These are phyloP conservation scores for Geotrichum histeridarum DNA, from an alignment of 1,139 yeast species.

Conservation along the genomic window DNA sequence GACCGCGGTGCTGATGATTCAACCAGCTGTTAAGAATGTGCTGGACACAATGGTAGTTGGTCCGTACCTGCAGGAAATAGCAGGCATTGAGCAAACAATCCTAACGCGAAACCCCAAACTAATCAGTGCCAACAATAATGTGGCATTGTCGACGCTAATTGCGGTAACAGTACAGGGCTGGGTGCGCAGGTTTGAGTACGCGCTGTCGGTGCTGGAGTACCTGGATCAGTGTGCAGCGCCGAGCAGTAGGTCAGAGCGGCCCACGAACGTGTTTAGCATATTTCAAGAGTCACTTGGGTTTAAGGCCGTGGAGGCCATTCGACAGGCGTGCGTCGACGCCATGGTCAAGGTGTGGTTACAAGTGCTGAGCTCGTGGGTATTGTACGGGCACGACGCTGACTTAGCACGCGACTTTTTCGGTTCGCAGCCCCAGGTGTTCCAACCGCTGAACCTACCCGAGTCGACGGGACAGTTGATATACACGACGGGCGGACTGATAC, in stretches of 20 bases:
- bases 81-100: slow-evolving; percentile 6
- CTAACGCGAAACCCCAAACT: slow-evolving; percentile 6
- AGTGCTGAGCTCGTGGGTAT: slow-evolving; percentile 28
- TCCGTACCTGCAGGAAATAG: slow-evolving; percentile 11
- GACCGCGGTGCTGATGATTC: slow-evolving; percentile 4
- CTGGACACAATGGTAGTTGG: slow-evolving; percentile 6
- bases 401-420: slow-evolving; percentile 11
- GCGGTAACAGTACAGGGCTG: slow-evolving; percentile 2
- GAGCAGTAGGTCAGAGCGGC: neutral
- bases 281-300: slow-evolving; percentile 24
- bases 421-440: slow-evolving; percentile 3
- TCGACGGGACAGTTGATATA: slow-evolving; percentile 14
- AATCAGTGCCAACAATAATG: slow-evolving; percentile 2
- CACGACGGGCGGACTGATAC: slow-evolving; percentile 17
- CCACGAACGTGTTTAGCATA: slow-evolving; percentile 10
- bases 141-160: slow-evolving; percentile 6
- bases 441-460: slow-evolving; percentile 15
- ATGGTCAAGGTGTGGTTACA: slow-evolving; percentile 29
- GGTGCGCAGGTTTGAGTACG: slow-evolving; percentile 6
- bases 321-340: slow-evolving; percentile 23
- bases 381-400: slow-evolving; percentile 26
- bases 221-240: neutral
- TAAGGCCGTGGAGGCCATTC: slow-evolving; percentile 23
- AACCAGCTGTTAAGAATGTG: slow-evolving; percentile 11
- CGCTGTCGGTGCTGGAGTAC: slow-evolving; percentile 3